These are phyloP conservation scores for Barbarea vulgaris DNA, from an alignment of 345 rosid genomes.

Conservation along the genomic window DNA sequence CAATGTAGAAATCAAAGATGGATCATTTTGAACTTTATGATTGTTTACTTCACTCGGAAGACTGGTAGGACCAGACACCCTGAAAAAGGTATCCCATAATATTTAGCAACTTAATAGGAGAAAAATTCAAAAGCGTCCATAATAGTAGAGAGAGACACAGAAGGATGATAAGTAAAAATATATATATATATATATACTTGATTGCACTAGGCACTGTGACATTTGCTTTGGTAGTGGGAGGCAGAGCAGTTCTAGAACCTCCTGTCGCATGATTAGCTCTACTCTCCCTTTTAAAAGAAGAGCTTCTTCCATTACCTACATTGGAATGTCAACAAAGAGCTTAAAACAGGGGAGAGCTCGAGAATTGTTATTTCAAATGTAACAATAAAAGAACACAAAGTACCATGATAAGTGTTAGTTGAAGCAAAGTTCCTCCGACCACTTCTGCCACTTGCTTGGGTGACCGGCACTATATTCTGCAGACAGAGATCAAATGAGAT, in stretches of 20 bases:
- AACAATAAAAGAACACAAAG: conserved; percentile 1
- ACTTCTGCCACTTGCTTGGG: conserved; percentile 51
- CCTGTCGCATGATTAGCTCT: conserved; percentile 47
- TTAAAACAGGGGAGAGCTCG: conserved; percentile 7
- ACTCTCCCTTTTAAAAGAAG: conserved; percentile 58
- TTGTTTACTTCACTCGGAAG: conserved; percentile 46
- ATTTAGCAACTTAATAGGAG: neutral
- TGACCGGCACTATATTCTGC: conserved; percentile 46
- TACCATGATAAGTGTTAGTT: conserved; percentile 50
- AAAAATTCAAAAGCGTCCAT: neutral
- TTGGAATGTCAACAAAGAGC: conserved; percentile 37
- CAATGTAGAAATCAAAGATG: conserved; percentile 25
- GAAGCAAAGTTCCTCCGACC: conserved; percentile 56
- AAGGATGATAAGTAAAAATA: conserved; percentile 24
- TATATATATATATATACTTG: no score
- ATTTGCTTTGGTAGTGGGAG: conserved; percentile 44
- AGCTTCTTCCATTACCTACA: conserved; percentile 56
- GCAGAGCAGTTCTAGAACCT: conserved; percentile 43
- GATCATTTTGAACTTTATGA: conserved; percentile 31
- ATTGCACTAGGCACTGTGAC: conserved; percentile 37
- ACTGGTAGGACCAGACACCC: conserved; percentile 48
- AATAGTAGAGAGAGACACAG: neutral
- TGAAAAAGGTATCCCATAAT: conserved; percentile 28
- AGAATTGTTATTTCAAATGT: neutral
- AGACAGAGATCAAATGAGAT: conserved; percentile 27